Base-by-base conservation (phyloP, 2,329 filamentous ascomycete genomes). In the Sclerotinia minor region DNA sequence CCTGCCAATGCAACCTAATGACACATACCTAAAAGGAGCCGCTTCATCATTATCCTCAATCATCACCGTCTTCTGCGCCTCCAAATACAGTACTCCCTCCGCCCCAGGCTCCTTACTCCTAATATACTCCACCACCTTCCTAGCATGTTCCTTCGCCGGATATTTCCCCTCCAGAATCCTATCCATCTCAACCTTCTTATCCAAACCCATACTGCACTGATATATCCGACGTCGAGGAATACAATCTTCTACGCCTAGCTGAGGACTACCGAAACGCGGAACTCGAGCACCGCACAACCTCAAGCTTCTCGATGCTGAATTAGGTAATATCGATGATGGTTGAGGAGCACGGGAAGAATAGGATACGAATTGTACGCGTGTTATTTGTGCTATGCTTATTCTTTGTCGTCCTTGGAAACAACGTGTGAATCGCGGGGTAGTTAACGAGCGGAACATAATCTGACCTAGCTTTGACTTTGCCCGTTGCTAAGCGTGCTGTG, bases 31-130 rank as follows among this genome's bases (percentile, higher is more conserved):
- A 79, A 97, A 97, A 32, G 88, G 92, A 75, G 88, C 86, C 9
- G 89, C 84, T 76, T 91, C 88, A 79, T 98, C 95, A 76, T 92
- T 94, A 78, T 99, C 94, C 80, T 98, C 94, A 58, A 92, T 86
- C 79, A 97, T 83, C 76, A 86, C 88, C 71, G 89, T 92, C 78
- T 89, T 87, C 76, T 94, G 91, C 65, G 89, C 91, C 81, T 98
- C 94, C 57, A 98, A 84, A 77, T 97, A 99, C 68, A 99, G 84
- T 24, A 94, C 83, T 59, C 93, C 94, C 44, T 81, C 84, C 67
- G 83, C 83, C 71, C 86, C 83, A 44, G 90, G 87, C 52, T 88
- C 81, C 76, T 91, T 87, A 69, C 85, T 81, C 66, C 85, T 84
- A 71, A 98, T 89, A 78, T 89, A 90, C 69, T 92, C 87, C 68